Evolutionary conservation across 352 stramenopile species (phyloP), one percentile per base, ranked within the genome.

Genomic region (Phytophthora tubulina): DNA sequence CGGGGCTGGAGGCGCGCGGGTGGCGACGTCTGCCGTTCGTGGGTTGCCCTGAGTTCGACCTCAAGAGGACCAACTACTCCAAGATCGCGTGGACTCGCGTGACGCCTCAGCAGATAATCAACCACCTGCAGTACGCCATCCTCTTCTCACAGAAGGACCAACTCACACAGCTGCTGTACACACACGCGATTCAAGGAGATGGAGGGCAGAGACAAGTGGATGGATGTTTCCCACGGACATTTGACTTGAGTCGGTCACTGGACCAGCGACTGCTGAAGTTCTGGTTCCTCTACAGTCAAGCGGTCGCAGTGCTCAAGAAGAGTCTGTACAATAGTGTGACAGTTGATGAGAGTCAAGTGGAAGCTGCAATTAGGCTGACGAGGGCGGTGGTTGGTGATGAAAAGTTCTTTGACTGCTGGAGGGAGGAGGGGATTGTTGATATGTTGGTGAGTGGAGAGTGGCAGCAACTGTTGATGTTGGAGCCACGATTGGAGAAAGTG

Each of bases 31-130:
- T 89, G 33, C 73, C 80, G 33, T 84, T 91, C 63, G 61, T 81
- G 4, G 67, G 78, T 35, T 92, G 89, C 63, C 87, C 87, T 1
- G 81, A 76, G 54, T 87, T 80, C 44, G 70, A 78, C 17, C 75
- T 95, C 15, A 86, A 87, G 51, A 93, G 82, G 81, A 78, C 77
- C 60, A 93, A 93, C 76, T 95, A 95, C 81, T 52, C 67, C 32
- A 84, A 80, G 60, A 79, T 95, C 62, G 50, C 69, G 66, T 95
- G 87, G 87, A 7, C 38, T 5, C 71, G 75, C 35, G 78, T 92
- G 63, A 64, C 57, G 9, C 35, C 66, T 8, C 10, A 60, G 10
- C 85, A 92, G 68, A 70, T 81, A 50, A 73, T 94, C 54, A 95
- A 92, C 67, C 87, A 95, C 61, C 69, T 95, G 54, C 76, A 90